phyloP scores from a whole-genome alignment of 352 stramenopile species.

The Pythium oligandrum region DNA sequence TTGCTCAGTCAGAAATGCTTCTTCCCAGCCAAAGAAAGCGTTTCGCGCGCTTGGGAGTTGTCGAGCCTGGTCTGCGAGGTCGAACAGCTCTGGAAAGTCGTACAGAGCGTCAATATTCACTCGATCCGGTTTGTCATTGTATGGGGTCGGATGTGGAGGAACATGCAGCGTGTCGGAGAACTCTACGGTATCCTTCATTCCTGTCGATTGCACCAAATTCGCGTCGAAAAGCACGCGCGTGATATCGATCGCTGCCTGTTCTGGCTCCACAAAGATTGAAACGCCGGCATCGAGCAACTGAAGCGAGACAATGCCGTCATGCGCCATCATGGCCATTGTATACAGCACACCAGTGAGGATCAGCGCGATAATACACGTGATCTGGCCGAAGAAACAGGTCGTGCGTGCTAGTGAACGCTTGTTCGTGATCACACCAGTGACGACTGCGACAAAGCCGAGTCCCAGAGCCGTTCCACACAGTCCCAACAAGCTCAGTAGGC shows the following conservation, averaged over 20 bases:
- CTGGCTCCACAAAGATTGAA: conserved; percentile 21
- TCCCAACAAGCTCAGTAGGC: conserved; percentile 26
- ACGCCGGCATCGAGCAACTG: conserved; percentile 32
- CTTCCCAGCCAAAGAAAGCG: conserved; percentile 51
- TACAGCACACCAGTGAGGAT: conserved; percentile 48
- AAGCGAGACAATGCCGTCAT: conserved; percentile 44
- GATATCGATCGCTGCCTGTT: conserved; percentile 17
- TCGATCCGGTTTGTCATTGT: conserved; percentile 26
- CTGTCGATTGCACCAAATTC: conserved; percentile 33
- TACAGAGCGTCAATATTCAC: conserved; percentile 48
- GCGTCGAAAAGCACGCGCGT: conserved; percentile 33
- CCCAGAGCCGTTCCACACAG: conserved; percentile 24
- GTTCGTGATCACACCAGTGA: conserved; percentile 31
- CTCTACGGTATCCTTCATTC: conserved; percentile 30
- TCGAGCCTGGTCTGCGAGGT: conserved; percentile 20
- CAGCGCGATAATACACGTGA: conserved; percentile 36
- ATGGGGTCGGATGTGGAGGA: conserved; percentile 48
- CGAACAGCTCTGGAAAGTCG: conserved; percentile 38
- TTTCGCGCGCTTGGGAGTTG: conserved; percentile 20
- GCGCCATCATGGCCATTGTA: conserved; percentile 32
- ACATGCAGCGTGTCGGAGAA: conserved; percentile 61
- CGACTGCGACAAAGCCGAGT: conserved; percentile 25
- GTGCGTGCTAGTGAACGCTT: conserved; percentile 27
- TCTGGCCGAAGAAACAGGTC: conserved; percentile 41
- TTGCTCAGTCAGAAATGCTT: conserved; percentile 27